Evolutionary conservation across 495 filamentous ascomycete genomes (phyloP).

Genomic region (Echria macrotheca): DNA sequence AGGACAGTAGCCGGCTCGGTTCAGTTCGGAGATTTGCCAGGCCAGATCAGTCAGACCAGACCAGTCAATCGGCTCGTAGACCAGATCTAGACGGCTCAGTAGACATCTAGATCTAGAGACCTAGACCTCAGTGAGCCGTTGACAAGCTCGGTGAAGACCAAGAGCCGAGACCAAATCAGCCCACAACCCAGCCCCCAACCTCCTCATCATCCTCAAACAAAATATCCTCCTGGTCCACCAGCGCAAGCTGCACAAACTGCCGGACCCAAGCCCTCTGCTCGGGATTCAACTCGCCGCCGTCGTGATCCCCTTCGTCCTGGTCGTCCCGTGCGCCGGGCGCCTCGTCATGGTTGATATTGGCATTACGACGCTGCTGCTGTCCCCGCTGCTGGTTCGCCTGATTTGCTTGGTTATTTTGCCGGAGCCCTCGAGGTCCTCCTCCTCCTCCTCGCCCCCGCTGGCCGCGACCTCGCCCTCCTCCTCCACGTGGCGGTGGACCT

Average conservation of each 20-base stretch:
- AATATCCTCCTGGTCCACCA: conserved; percentile 49
- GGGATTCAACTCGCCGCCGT: conserved; percentile 23
- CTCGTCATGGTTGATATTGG: conserved; percentile 15
- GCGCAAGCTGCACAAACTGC: conserved; percentile 48
- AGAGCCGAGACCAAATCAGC: too few species aligned
- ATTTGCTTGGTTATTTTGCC: conserved; percentile 28
- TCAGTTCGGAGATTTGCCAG: too few species aligned
- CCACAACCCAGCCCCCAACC: too few species aligned
- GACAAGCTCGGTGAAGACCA: too few species aligned
- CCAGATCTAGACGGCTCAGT: too few species aligned
- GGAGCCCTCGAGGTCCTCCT: conserved; percentile 12
- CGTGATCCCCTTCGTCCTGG: neutral
- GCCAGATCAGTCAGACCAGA: too few species aligned
- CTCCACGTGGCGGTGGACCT: conserved; percentile 7
- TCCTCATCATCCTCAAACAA: too few species aligned
- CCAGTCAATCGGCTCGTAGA: too few species aligned
- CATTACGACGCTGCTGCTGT: conserved; percentile 19
- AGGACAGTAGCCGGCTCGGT: too few species aligned
- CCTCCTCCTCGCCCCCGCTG: conserved; percentile 15
- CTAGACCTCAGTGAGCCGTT: too few species aligned
- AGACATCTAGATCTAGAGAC: too few species aligned
- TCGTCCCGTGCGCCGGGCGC: neutral
- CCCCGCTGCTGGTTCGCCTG: conserved; percentile 14
- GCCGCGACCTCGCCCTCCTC: conserved; percentile 12
- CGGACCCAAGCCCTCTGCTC: conserved; percentile 45